Base-by-base conservation (phyloP, 2,329 filamentous ascomycete species). In the Aspergillus sp. region DNA sequence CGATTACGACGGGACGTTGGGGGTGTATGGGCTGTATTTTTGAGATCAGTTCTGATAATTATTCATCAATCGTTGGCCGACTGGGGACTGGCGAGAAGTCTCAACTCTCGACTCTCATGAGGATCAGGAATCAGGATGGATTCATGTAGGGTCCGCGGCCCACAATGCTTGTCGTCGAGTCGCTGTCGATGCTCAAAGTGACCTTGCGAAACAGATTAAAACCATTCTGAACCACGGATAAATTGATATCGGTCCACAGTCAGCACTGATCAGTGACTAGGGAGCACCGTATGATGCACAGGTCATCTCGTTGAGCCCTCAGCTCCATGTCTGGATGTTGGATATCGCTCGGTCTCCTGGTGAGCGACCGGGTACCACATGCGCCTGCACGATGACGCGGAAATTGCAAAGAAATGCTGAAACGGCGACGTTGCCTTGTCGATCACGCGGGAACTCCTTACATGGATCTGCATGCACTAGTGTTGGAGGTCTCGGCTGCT, bases 371-470 rank as follows among this genome's bases (percentile, higher is more conserved):
- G 26, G 26, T 30, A 9, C 26, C 26, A 30, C 26, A 30, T 13
- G 15, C 32, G 32, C 39, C 43, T 48, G 34, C 43, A 48, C 22
- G 51, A 48, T 53, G 51, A 53, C 51, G 51, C 51, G 51, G 51
- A 53, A 53, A 47, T 11, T 50, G 22, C 54, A 58, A 53, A 42
- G 15, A 54, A 57, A 55, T 36, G 52, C 48, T 59, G 47, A 60
- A 49, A 56, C 45, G 49, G 61, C 55, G 48, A 62, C 56, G 57
- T 62, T 60, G 49, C 47, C 48, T 53, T 61, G 63, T 63, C 62
- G 62, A 65, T 65, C 63, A 62, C 62, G 63, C 63, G 62, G 63
- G 62, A 64, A 61, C 59, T 64, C 62, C 63, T 65, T 65, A 63
- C 62, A 59, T 60, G 32, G 63, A 65, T 65, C 63, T 63, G 54